Base-by-base conservation (phyloP, 495 filamentous ascomycete species). In the Aspergillus mulundensis region DNA sequence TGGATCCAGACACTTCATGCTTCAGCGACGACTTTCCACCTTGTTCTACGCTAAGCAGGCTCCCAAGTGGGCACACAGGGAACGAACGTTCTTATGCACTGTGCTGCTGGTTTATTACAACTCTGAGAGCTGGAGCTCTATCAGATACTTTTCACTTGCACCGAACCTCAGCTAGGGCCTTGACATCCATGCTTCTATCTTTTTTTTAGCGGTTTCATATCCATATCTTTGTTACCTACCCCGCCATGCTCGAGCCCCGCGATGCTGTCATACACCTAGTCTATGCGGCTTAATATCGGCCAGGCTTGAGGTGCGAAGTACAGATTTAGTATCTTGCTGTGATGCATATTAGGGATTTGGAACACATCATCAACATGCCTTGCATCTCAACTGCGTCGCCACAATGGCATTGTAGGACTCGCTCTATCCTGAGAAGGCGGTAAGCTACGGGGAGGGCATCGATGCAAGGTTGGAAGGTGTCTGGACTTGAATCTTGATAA, bases 1-100 rank as follows among this genome's bases (percentile, higher is more conserved):
- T 43, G 50, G 40, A 51, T 64, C 68, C 57, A 65, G 63, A 70
- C 46, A 63, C 58, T 67, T 64, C 54, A 60, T 34, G 61, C 57
- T 44, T 36, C 56, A 48, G 40, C 62, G 44, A 61, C 38, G 14
- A 43, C 41, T 21, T 66, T 66, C 60, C 61, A 61, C 57, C 28
- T 45, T 50, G 46, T 61, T 64, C 58, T 53, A 63, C 46, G 28
- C 60, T 23, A 34, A 53, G 24, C 28, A 42, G 34, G n/a, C 36
- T 34, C 34, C 21, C 28, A 46, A 25, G 18, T 50, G 48, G 48
- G 34, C 48, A 50, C 18, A 8, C 38, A 38, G 14, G 25, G 48
- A 40, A 14, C 38, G 51, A 4, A 28, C 8, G 1, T n/a, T n/a
- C n/a, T n/a, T n/a, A 18, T 41, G 54, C 25, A 42, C 32, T 11